Base-by-base conservation (phyloP, 768 basidiomycete genomes). In the Russula abietina region DNA sequence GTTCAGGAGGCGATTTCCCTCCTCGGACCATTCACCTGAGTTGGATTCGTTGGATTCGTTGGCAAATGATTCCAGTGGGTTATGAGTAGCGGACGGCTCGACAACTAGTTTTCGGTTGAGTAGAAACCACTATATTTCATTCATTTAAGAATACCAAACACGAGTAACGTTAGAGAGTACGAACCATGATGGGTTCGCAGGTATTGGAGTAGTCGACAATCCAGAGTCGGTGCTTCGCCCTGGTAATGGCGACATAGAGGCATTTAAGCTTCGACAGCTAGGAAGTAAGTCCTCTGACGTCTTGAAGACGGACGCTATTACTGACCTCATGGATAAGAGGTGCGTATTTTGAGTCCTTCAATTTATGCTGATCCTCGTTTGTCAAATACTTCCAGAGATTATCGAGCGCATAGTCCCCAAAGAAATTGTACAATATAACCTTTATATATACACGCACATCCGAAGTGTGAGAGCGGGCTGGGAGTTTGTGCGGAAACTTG, bases 361-460 rank as follows among this genome's bases (percentile, higher is more conserved):
- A 3, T 22, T 43, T 38, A 33, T 32, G 11, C 12, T 16, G 16
- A 12, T 59, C 30, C 4, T 22, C 53, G 32, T 53, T 16, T 9
- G 38, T 50, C 12, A 66, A 17, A 30, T 60, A 46, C 4, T 32
- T 16, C 65, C 65, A 66, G 14, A 53, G 55, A 2, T 46, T 54
- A 32, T 79, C 79, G 2, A 80, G 72, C 0, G 69, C 67, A 0
- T 88, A 90, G 65, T 87, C 85, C 28, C 81, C 78, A 67, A 91
- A 91, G 72, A 89, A 89, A 64, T 91, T 84, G 67, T 85, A 89
- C 12, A 91, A 68, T 3, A 91, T 75, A 5, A 91, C 87, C 87
- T 89, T 60, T 0, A 30, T 49, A 43, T 22, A 12, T 19, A 36
- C 1, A 33, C 9, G 8, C 17, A 17, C 12, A 24, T 6, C 39